phyloP scores from a whole-genome alignment of 352 stramenopile species.

The Pythium brassicae region DNA sequence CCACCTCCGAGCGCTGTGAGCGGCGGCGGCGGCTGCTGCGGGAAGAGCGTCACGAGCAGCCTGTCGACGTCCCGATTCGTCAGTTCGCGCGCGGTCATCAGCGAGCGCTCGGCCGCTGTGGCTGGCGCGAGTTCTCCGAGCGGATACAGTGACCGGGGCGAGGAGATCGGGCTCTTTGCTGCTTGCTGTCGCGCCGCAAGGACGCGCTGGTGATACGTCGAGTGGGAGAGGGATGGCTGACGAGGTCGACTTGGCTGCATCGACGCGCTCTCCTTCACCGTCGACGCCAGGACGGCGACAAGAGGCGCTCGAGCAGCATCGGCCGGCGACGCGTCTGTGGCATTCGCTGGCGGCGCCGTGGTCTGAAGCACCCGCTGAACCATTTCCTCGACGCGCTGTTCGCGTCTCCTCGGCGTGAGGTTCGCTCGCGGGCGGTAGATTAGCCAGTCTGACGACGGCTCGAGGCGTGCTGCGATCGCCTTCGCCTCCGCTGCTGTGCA shows the following conservation, averaged over 20 bases:
- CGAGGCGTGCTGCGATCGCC: constrained; percentile 19
- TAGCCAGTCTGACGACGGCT: constrained; percentile 49
- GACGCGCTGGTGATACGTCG: constrained; percentile 40
- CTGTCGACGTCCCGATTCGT: constrained; percentile 42
- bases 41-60: constrained; percentile 36
- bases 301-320: background rate
- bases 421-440: constrained; percentile 50
- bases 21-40: constrained; percentile 13
- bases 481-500: constrained; percentile 14
- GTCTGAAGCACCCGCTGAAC: constrained; percentile 22
- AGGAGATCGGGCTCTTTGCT: background rate
- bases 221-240: constrained; percentile 23
- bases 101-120: constrained; percentile 24
- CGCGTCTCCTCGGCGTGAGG: constrained; percentile 30
- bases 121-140: constrained; percentile 14
- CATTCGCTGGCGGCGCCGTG: constrained; percentile 1
- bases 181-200: constrained; percentile 14
- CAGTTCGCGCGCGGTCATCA: constrained; percentile 28
- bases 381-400: constrained; percentile 41
- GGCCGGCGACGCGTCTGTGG: background rate
- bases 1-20: no score
- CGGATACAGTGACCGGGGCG: constrained; percentile 6
- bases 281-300: background rate
- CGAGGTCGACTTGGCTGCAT: constrained; percentile 17
- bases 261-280: constrained; percentile 5